phyloP scores from a whole-genome alignment of 768 basidiomycete genomes.

The Russula emetica region DNA sequence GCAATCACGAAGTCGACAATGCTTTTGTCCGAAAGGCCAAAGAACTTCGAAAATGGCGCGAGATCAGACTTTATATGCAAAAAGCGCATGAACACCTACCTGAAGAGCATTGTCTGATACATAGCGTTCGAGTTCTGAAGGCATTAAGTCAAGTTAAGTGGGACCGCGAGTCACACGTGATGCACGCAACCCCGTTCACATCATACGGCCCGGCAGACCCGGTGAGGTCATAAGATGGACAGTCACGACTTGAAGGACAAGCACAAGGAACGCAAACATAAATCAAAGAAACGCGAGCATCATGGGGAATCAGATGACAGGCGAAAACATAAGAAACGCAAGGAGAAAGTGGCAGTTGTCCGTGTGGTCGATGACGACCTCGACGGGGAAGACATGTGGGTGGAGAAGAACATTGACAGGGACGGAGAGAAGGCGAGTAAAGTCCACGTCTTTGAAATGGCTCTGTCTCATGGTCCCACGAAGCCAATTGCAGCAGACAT shows the following conservation, averaged over 20 bases:
- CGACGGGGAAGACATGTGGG: conserved; percentile 74
- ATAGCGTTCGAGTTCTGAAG: conserved; percentile 61
- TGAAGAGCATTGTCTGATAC: conserved; percentile 74
- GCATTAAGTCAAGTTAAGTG: conserved; percentile 40
- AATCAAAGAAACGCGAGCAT: conserved; percentile 53
- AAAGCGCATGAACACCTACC: conserved; percentile 41
- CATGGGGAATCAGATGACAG: conserved; percentile 41
- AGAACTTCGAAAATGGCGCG: conserved; percentile 49
- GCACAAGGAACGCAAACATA: conserved; percentile 41
- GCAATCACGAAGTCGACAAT: conserved; percentile 86
- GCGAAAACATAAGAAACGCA: conserved; percentile 38
- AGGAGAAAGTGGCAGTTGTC: conserved; percentile 40
- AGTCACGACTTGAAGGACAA: conserved; percentile 37
- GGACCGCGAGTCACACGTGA: background rate
- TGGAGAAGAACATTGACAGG: conserved; percentile 80
- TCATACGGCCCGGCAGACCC: background rate
- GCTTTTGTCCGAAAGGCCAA: conserved; percentile 78
- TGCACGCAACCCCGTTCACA: background rate
- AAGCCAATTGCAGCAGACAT: conserved; percentile 69
- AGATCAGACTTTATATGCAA: conserved; percentile 1
- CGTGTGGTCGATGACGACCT: conserved; percentile 66
- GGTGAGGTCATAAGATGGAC: conserved; percentile 8
- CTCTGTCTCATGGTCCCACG: conserved; percentile 6
- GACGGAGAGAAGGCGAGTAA: conserved; percentile 66
- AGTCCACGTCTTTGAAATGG: conserved; percentile 4